phyloP scores from a whole-genome alignment of 257 asterid species.

The Solanum clarkiae region DNA sequence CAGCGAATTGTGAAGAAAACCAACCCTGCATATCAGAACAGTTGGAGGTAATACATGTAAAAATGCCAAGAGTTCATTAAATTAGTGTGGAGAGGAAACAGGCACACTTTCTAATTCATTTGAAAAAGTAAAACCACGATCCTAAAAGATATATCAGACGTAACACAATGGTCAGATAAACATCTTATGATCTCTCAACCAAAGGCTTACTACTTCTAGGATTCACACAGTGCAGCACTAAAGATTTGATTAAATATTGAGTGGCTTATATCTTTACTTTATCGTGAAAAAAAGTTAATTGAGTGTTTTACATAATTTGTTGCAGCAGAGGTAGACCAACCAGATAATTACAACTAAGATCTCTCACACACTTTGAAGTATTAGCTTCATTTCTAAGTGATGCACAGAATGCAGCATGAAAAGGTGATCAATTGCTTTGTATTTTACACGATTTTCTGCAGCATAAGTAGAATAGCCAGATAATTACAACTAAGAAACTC shows the following conservation, averaged over 20 bases:
- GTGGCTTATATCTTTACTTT: neutral
- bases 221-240: neutral
- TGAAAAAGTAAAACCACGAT: neutral
- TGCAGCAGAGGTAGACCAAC: neutral
- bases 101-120: neutral
- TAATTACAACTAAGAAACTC: neutral
- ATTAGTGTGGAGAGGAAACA: neutral
- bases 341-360: neutral
- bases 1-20: slow-evolving; percentile 96
- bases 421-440: neutral
- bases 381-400: neutral
- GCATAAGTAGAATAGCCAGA: neutral
- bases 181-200: neutral
- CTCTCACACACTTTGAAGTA: neutral
- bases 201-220: neutral
- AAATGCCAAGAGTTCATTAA: neutral
- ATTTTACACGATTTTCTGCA: neutral
- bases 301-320: neutral
- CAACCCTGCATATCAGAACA: slow-evolving; percentile 43
- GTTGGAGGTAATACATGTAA: neutral
- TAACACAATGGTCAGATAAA: neutral
- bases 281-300: neutral
- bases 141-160: neutral
- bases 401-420: neutral
- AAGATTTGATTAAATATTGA: neutral